Conservation (phyloP, 331 rosid genomes). For the Dryas integrifolia region DNA sequence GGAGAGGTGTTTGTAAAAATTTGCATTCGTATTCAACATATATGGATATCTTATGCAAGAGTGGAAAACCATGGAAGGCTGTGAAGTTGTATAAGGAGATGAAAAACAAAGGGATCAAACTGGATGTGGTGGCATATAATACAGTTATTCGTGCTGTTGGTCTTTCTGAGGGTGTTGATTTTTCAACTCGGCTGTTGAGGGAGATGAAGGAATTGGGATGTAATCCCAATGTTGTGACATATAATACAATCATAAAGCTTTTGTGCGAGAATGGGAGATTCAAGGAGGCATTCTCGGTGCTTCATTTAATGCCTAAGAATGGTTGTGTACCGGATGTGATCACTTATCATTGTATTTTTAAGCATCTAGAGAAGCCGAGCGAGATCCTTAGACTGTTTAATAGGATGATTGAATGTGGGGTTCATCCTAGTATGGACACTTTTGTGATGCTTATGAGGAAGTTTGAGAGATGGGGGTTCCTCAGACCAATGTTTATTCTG, state of each 20-base stretch:
- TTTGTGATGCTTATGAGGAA: constrained; percentile 82
- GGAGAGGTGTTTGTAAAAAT: constrained; percentile 59
- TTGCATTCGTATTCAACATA: constrained; percentile 70
- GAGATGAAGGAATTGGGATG: constrained; percentile 80
- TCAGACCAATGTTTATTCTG: constrained; percentile 63
- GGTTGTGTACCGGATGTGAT: constrained; percentile 57
- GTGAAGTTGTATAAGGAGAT: constrained; percentile 66
- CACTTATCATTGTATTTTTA: constrained; percentile 62
- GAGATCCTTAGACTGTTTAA: constrained; percentile 65
- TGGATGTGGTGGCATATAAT: constrained; percentile 80
- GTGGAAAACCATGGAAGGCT: constrained; percentile 86
- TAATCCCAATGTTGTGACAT: constrained; percentile 55
- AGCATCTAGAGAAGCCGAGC: constrained; percentile 54
- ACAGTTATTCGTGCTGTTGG: constrained; percentile 69
- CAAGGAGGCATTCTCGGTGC: constrained; percentile 59
- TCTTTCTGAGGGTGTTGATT: constrained; percentile 73
- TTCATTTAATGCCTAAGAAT: constrained; percentile 44
- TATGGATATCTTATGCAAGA: constrained; percentile 81
- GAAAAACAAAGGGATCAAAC: constrained; percentile 54
- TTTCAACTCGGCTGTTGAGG: constrained; percentile 41
- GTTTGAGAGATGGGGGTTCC: constrained; percentile 91
- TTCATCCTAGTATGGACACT: constrained; percentile 70
- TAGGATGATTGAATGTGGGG: constrained; percentile 65
- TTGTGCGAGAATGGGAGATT: constrained; percentile 64
- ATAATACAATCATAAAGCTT: constrained; percentile 70